A percentile compares a stretch with the other conserved stretches of the same genome.
phyloP scores from a whole-genome alignment of 2,329 filamentous ascomycete species.

The Pseudogymnoascus sp. region DNA sequence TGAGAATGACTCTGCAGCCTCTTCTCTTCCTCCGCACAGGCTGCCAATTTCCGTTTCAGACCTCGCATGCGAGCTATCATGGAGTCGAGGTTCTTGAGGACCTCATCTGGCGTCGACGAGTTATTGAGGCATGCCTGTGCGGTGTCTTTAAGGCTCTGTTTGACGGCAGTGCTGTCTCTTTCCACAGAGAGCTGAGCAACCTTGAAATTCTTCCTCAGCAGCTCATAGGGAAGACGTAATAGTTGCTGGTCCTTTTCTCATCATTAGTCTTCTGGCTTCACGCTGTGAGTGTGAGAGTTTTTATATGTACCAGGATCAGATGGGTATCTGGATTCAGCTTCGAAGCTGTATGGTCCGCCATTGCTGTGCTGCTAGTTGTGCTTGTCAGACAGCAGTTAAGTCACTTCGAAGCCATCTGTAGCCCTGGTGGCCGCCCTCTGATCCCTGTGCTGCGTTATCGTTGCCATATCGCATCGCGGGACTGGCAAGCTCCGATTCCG shows the following conservation, averaged over 20 bases:
- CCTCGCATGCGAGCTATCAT: constrained; percentile 81
- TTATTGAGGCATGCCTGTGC: constrained; percentile 59
- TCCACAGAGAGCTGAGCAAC: constrained; percentile 70
- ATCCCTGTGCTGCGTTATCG: not conserved
- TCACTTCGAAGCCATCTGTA: constrained; percentile 5
- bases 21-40: constrained; percentile 70
- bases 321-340: constrained; percentile 69
- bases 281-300: constrained; percentile 8
- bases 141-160: constrained; percentile 51
- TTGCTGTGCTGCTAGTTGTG: constrained; percentile 24
- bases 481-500: not conserved
- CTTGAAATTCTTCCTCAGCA: constrained; percentile 90
- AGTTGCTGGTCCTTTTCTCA: constrained; percentile 74
- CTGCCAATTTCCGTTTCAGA: constrained; percentile 77
- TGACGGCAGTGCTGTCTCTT: constrained; percentile 56
- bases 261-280: constrained; percentile 14
- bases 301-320: constrained; percentile 55
- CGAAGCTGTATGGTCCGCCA: constrained; percentile 53
- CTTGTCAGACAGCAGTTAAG: not conserved
- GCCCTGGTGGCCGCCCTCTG: constrained; percentile 4
- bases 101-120: constrained; percentile 54
- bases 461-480: constrained; percentile 1
- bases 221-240: constrained; percentile 83
- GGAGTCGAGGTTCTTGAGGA: constrained; percentile 71
- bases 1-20: constrained; percentile 66